These are phyloP conservation scores for Patellifolia procumbens DNA, from an alignment of 179 eudicot species.

Conservation along the genomic window DNA sequence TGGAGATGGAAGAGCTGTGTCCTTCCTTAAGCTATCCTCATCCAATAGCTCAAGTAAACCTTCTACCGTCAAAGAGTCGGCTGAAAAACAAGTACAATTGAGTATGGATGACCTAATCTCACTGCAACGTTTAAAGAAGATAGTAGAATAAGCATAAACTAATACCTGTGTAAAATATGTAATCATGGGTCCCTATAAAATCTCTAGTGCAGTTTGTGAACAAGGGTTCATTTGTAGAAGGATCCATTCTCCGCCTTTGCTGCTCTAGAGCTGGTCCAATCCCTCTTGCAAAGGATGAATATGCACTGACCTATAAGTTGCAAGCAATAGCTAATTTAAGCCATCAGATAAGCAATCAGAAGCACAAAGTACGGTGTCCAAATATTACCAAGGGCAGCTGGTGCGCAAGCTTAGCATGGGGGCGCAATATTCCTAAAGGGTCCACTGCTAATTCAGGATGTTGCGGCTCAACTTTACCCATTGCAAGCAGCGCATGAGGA, in stretches of 20 bases:
- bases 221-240: conserved; percentile 80
- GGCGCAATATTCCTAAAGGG: conserved; percentile 88
- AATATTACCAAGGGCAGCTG: conserved; percentile 83
- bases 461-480: conserved; percentile 89
- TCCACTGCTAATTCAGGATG: conserved; percentile 85
- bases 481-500: conserved; percentile 92
- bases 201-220: conserved; percentile 96
- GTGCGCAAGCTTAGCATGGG: conserved; percentile 69
- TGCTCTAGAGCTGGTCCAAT: conserved; percentile 66
- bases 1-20: conserved; percentile 99
- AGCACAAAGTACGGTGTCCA: conserved; percentile 9
- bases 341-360: conserved; percentile 8
- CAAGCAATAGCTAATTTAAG: conserved; percentile 14
- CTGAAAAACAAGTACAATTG: conserved; percentile 45
- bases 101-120: background rate
- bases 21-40: conserved; percentile 92
- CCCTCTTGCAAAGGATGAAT: conserved; percentile 87
- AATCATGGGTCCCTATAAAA: conserved; percentile 90
- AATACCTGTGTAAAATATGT: conserved; percentile 89
- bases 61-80: conserved; percentile 92
- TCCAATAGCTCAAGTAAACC: conserved; percentile 93
- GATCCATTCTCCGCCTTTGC: conserved; percentile 83
- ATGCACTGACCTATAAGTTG: conserved; percentile 75
- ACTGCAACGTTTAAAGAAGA: background rate
- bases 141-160: background rate